phyloP scores from a whole-genome alignment of 179 eudicot species.

The Sideroxylon spinosum region DNA sequence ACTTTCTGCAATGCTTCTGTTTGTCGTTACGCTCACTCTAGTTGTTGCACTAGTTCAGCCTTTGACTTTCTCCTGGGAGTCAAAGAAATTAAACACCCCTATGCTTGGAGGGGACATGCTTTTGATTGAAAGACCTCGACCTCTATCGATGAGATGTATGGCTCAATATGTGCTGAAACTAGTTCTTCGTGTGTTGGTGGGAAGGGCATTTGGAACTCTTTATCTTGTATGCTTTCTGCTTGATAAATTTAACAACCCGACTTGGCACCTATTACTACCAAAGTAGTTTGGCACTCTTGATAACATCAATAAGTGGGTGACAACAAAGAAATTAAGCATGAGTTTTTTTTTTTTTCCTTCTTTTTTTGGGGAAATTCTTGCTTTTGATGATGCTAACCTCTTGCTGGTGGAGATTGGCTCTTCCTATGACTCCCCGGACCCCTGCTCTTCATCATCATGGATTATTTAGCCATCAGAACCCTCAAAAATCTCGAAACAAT shows the following conservation, averaged over 20 bases:
- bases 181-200: conserved; percentile 69
- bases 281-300: too few species aligned
- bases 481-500: conserved; percentile 20
- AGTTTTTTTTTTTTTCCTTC: too few species aligned
- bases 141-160: conserved; percentile 68
- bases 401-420: conserved; percentile 17
- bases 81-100: conserved; percentile 88
- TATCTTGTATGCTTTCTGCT: conserved; percentile 47
- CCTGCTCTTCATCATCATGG: conserved; percentile 38
- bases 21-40: conserved; percentile 83
- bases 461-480: conserved; percentile 10
- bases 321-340: too few species aligned
- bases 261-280: too few species aligned
- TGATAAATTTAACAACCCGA: too few species aligned
- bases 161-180: conserved; percentile 79
- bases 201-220: conserved; percentile 76
- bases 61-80: conserved; percentile 87
- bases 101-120: conserved; percentile 97
- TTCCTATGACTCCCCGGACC: conserved; percentile 36
- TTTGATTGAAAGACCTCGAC: conserved; percentile 91
- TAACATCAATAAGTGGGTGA: too few species aligned
- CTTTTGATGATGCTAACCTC: too few species aligned
- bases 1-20: conserved; percentile 79
- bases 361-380: too few species aligned
- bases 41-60: conserved; percentile 78